Evolutionary conservation across 352 stramenopile species (phyloP).

Genomic region (Aphanomyces invadans): DNA sequence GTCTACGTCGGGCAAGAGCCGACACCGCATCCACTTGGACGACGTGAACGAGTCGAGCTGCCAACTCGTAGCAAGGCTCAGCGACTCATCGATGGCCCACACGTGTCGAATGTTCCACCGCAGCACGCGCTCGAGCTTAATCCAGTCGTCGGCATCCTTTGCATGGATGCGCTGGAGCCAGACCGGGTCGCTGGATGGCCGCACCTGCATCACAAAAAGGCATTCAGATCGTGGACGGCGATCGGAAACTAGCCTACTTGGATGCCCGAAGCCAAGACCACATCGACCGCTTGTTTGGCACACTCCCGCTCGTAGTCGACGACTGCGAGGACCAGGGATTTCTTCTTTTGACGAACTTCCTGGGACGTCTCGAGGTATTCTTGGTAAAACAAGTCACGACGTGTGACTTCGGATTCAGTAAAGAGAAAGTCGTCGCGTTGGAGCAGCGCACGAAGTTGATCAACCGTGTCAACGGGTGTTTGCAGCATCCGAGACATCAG

Average conservation of each 20-base stretch:
- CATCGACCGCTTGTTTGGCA: conserved; percentile 50
- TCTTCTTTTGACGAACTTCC: conserved; percentile 56
- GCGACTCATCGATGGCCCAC: conserved; percentile 32
- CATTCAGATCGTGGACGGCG: not conserved
- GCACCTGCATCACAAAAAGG: conserved; percentile 9
- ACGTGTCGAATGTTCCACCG: conserved; percentile 79
- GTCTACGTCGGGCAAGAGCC: conserved; percentile 50
- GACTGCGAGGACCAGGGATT: conserved; percentile 42
- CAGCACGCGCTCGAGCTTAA: conserved; percentile 64
- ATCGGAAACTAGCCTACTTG: not conserved
- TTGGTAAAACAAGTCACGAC: conserved; percentile 75
- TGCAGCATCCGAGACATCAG: not conserved
- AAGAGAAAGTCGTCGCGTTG: conserved; percentile 47
- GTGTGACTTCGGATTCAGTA: conserved; percentile 69
- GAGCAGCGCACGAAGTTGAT: conserved; percentile 51
- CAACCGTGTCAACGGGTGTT: conserved; percentile 34
- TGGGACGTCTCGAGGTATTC: conserved; percentile 72
- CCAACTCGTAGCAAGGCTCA: conserved; percentile 37
- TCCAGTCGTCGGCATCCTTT: conserved; percentile 82
- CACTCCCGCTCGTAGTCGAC: conserved; percentile 58
- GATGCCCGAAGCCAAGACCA: conserved; percentile 21
- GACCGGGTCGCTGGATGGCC: conserved; percentile 38
- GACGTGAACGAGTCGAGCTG: conserved; percentile 78
- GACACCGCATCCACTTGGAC: conserved; percentile 79
- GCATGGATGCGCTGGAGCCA: conserved; percentile 78